Evolutionary conservation across 495 filamentous ascomycete species (phyloP), one percentile per base, ranked within the genome.

Genomic region (Pseudevernia furfuracea): DNA sequence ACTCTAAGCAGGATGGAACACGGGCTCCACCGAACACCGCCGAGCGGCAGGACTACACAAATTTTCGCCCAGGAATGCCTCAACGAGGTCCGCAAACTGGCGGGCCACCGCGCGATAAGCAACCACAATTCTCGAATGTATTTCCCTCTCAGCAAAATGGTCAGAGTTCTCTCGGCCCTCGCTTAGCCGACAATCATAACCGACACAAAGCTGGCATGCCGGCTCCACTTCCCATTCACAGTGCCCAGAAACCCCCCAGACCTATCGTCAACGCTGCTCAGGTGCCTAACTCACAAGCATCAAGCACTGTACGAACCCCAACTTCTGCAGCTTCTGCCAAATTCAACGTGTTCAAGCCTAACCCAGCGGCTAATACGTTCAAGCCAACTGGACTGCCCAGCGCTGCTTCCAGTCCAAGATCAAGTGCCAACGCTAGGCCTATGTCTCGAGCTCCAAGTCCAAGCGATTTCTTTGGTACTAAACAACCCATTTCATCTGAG

Each of bases 281-380:
- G 34, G 64, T 80, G n/a, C 66, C 62, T 28, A 79, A 76, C 69
- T 77, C 80, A 48, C 74, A 70, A 34, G 78, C 79, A 69, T 70
- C 69, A 28, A 71, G 71, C 58, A 68, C 65, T 37, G 59, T 76
- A n/a, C 81, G 80, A 39, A 80, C 78, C 14, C 78, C 81, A 2
- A 77, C 75, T 0, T 81, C 80, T 37, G 77, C 80, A 60, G 76
- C 81, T 53, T 81, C 84, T 14, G 80, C 80, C 34, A 88, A 90
- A 72, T 83, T 96, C 76, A 95, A 96, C 68, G 90, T 89, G 3
- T 96, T 96, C 76, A 84, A 87, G 67, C 91, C 91, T 5, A 92
- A 86, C 69, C 84, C 90, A 12, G 85, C 87, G 46, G 91, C 91
- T 5, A 85, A 79, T 53, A 78, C 87, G 0, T 96, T 96, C 74